Evolutionary conservation across 352 stramenopile species (phyloP).

Genomic region (Pythium oligandrum): DNA sequence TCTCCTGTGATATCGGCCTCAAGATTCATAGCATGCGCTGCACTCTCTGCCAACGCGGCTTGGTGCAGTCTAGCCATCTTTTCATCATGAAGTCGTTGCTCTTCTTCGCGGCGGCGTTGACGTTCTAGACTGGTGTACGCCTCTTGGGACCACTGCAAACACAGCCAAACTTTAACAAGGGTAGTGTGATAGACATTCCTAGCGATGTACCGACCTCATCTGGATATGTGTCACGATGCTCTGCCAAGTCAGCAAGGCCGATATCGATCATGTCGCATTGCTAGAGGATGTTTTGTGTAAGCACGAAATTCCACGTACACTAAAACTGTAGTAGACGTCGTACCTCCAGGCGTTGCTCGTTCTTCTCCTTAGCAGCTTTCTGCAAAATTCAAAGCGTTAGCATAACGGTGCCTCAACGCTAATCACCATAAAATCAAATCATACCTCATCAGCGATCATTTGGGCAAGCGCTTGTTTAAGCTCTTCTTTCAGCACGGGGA

Average conservation of each 20-base stretch:
- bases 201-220: constrained; percentile 43
- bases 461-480: constrained; percentile 41
- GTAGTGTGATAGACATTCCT: no score
- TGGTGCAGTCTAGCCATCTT: constrained; percentile 67
- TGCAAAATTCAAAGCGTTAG: constrained; percentile 8
- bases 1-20: constrained; percentile 60
- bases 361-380: constrained; percentile 52
- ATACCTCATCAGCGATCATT: constrained; percentile 65
- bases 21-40: constrained; percentile 62
- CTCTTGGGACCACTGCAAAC: constrained; percentile 51
- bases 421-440: background rate
- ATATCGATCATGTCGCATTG: constrained; percentile 85
- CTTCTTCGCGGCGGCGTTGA: constrained; percentile 49
- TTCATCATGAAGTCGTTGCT: constrained; percentile 62
- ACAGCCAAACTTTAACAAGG: no score
- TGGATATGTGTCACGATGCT: constrained; percentile 61
- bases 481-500: constrained; percentile 45
- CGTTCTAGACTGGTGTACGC: constrained; percentile 44
- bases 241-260: constrained; percentile 59
- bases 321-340: background rate
- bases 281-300: constrained; percentile 15
- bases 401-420: no score
- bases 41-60: constrained; percentile 65
- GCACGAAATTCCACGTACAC: background rate
- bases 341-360: constrained; percentile 73